phyloP scores from a whole-genome alignment of 176 grass and related monocot genomes.

The Oryza longistaminata region DNA sequence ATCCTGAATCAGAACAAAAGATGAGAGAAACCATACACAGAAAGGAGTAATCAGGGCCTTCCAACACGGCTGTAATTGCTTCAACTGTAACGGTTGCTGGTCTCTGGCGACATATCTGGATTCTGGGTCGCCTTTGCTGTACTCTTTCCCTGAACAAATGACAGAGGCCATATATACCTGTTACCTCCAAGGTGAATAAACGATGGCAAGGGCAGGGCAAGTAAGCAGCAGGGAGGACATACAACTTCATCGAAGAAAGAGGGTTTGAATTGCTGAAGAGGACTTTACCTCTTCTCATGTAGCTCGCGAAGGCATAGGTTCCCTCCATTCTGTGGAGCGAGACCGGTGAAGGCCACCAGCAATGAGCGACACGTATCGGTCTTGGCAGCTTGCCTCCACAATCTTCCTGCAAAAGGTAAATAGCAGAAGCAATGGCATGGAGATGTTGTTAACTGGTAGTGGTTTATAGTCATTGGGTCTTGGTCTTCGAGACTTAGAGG shows the following conservation, averaged over 20 bases:
- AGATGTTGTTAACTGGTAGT: no score
- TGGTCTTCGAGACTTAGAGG: no score
- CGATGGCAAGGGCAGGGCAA: not conserved
- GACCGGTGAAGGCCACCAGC: slow-evolving; percentile 87
- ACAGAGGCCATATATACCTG: no score
- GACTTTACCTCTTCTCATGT: no score
- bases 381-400: slow-evolving; percentile 48
- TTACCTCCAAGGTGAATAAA: not conserved
- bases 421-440: no score
- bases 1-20: no score
- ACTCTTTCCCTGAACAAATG: no score
- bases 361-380: slow-evolving; percentile 79
- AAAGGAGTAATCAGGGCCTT: slow-evolving; percentile 83
- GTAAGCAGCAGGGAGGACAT: slow-evolving; percentile 19
- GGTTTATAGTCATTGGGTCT: no score
- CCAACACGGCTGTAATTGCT: slow-evolving; percentile 76
- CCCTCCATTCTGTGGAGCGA: slow-evolving; percentile 82
- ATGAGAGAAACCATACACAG: slow-evolving; percentile 52
- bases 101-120: slow-evolving; percentile 87
- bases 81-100: slow-evolving; percentile 61
- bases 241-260: slow-evolving; percentile 87
- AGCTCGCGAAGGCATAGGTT: slow-evolving; percentile 56
- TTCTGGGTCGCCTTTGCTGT: slow-evolving; percentile 36
- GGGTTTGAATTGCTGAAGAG: slow-evolving; percentile 57
- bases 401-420: slow-evolving; percentile 44